Evolutionary conservation across 2,329 filamentous ascomycete genomes (phyloP).

Genomic region (Endocalyx cinctus): DNA sequence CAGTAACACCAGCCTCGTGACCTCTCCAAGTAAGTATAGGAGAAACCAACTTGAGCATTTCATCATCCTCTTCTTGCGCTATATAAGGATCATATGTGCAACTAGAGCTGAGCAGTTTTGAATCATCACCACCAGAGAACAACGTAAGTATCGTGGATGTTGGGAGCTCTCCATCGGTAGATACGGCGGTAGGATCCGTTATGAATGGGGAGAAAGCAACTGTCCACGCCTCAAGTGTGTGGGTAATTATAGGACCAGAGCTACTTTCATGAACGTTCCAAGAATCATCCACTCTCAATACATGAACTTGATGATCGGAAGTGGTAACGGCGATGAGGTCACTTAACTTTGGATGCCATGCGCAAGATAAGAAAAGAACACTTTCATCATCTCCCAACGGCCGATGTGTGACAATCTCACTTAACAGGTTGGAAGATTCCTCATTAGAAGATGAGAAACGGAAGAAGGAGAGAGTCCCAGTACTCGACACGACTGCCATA

Average conservation of each 20-base stretch:
- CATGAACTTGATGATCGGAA: constrained; percentile 59
- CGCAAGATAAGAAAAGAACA: constrained; percentile 66
- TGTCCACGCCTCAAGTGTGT: constrained; percentile 69
- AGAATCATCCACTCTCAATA: constrained; percentile 45
- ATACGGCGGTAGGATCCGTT: not conserved
- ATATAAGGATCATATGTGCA: constrained; percentile 20
- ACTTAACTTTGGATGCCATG: constrained; percentile 60
- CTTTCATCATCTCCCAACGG: constrained; percentile 49
- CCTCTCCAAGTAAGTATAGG: constrained; percentile 37
- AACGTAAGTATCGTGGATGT: constrained; percentile 32
- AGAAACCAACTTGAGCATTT: constrained; percentile 14
- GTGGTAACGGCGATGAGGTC: constrained; percentile 65
- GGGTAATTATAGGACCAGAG: constrained; percentile 38
- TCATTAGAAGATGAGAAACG: constrained; percentile 30
- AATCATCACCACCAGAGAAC: constrained; percentile 75
- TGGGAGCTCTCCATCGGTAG: constrained; percentile 3
- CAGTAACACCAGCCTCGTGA: constrained; percentile 81
- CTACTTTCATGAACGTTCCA: constrained; percentile 32
- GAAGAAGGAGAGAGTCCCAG: constrained; percentile 65
- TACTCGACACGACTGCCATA: constrained; percentile 74
- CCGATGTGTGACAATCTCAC: constrained; percentile 39
- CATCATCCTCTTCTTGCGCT: constrained; percentile 9
- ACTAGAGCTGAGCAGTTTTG: constrained; percentile 47
- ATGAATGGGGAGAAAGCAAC: constrained; percentile 50
- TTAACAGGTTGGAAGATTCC: constrained; percentile 10